These are phyloP conservation scores for Sclerotinia subarctica DNA, from an alignment of 2,329 filamentous ascomycete genomes.

Conservation along the genomic window DNA sequence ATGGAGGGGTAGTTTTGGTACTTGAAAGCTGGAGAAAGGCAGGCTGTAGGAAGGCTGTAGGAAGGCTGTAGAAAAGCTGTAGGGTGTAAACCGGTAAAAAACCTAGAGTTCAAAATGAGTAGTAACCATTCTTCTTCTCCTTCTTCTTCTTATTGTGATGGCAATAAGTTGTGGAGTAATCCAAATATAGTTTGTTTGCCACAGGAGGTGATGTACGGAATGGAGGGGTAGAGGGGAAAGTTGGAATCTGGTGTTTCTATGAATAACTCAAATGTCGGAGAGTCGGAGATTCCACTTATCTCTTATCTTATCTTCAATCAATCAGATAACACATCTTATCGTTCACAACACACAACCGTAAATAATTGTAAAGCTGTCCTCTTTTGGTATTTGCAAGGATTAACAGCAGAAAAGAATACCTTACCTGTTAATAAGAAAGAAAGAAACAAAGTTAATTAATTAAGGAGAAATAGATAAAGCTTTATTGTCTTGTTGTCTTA, in stretches of 20 bases:
- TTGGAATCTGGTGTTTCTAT: background rate
- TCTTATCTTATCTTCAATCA: background rate
- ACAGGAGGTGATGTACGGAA: background rate
- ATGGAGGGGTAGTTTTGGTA: background rate
- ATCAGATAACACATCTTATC: slow-evolving; percentile 21
- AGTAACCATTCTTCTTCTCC: too few species aligned
- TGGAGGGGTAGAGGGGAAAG: background rate
- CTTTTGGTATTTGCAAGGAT: slow-evolving; percentile 17
- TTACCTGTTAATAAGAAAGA: slow-evolving; percentile 16
- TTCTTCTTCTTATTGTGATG: too few species aligned
- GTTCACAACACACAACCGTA: too few species aligned
- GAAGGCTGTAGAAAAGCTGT: background rate
- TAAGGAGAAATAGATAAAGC: background rate
- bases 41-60: too few species aligned
- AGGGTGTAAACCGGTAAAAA: too few species aligned
- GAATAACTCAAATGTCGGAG: background rate
- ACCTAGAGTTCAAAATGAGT: background rate
- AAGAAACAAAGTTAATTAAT: background rate
- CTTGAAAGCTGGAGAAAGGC: background rate
- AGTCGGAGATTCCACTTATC: background rate
- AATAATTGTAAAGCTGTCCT: slow-evolving; percentile 21
- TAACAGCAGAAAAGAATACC: slow-evolving; percentile 1
- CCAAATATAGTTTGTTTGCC: background rate
- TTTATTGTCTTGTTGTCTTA: background rate
- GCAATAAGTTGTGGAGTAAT: background rate